These are phyloP conservation scores for Inga oerstediana DNA, from an alignment of 306 rosid genomes.

Conservation along the genomic window DNA sequence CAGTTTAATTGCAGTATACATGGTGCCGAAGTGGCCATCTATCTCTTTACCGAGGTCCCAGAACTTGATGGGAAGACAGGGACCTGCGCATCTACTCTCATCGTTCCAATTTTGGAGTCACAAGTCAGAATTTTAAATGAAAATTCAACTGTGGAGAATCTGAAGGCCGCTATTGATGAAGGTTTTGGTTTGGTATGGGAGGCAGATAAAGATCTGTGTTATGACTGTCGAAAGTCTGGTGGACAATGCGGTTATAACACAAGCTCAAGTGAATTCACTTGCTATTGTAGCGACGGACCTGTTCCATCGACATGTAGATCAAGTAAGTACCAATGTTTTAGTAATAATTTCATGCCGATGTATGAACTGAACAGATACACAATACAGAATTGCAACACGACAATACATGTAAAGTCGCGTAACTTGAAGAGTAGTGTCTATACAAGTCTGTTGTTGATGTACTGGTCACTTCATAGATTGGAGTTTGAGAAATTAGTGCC, in stretches of 20 bases:
- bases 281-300: slow-evolving; percentile 55
- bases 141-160: slow-evolving; percentile 8
- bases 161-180: slow-evolving; percentile 35
- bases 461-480: background rate
- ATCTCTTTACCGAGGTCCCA: slow-evolving; percentile 16
- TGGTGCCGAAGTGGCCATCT: slow-evolving; percentile 21
- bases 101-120: slow-evolving; percentile 38
- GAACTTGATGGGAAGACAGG: background rate
- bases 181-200: slow-evolving; percentile 61
- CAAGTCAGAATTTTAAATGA: background rate
- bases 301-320: slow-evolving; percentile 39
- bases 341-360: background rate
- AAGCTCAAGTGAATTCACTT: slow-evolving; percentile 42
- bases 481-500: background rate
- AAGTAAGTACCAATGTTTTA: slow-evolving; percentile 34
- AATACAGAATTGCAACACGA: background rate
- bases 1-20: slow-evolving; percentile 45
- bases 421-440: background rate
- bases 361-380: background rate
- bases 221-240: slow-evolving; percentile 37
- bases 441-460: background rate
- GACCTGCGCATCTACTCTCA: slow-evolving; percentile 35
- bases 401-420: background rate
- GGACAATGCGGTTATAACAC: slow-evolving; percentile 56
- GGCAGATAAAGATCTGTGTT: slow-evolving; percentile 44